Conservation (phyloP, 345 rosid genomes). For the Salix exigua region DNA sequence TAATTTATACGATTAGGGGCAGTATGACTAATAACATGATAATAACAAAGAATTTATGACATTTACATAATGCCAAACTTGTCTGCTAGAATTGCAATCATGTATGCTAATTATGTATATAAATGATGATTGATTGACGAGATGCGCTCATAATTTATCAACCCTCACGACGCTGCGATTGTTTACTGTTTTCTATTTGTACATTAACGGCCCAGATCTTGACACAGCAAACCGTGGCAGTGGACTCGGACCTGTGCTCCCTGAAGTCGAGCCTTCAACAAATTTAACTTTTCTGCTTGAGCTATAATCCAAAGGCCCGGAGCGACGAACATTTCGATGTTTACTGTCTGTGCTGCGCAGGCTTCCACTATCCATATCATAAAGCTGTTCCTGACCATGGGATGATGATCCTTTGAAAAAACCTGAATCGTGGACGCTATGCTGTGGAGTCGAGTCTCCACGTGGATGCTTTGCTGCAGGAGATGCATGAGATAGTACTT, state of each 20-base stretch:
- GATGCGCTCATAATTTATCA: not conserved
- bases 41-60: not conserved
- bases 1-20: not conserved
- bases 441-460: conserved; percentile 74
- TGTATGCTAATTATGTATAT: not conserved
- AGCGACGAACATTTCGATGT: conserved; percentile 66
- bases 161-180: not conserved
- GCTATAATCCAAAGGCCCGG: conserved; percentile 91
- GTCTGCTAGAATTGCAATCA: not conserved
- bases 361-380: conserved; percentile 48
- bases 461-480: conserved; percentile 60
- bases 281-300: conserved; percentile 63
- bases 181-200: conserved; percentile 46
- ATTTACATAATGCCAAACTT: conserved; percentile 1
- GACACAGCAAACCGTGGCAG: conserved; percentile 92
- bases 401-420: conserved; percentile 81
- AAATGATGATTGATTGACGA: not conserved
- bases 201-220: conserved; percentile 88
- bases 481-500: conserved; percentile 63
- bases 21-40: not conserved
- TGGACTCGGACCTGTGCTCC: conserved; percentile 78
- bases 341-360: conserved; percentile 38
- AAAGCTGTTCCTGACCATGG: conserved; percentile 55
- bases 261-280: conserved; percentile 68
- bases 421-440: conserved; percentile 50